Percentiles rank a stretch among this genome's conserved stretches.
These are phyloP conservation scores for Diaporthe eres DNA, from an alignment of 2,329 filamentous ascomycete species.

Conservation along the genomic window DNA sequence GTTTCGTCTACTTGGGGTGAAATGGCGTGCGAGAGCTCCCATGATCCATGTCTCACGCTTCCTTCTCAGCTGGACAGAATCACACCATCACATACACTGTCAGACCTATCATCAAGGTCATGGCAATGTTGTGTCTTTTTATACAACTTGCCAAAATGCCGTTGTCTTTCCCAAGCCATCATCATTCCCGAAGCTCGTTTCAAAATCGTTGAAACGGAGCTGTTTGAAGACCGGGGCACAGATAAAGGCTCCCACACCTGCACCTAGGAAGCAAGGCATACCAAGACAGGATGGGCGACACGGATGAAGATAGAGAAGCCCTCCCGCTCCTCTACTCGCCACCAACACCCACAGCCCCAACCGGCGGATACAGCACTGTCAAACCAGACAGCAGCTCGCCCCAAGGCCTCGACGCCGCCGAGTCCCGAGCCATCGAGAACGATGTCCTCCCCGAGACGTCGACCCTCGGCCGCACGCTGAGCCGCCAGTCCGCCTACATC, in stretches of 20 bases:
- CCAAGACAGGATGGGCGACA: neutral
- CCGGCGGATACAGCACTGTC: neutral
- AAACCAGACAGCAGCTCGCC: neutral
- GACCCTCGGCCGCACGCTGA: conserved; percentile 70
- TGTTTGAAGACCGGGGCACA: too few relatives aligned
- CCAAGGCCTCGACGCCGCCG: neutral
- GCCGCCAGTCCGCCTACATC: conserved; percentile 73
- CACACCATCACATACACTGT: neutral
- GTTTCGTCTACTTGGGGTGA: conserved; percentile 16
- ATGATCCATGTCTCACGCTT: conserved; percentile 14
- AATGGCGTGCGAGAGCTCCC: conserved; percentile 19
- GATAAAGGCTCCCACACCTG: too few relatives aligned
- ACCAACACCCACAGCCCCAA: neutral
- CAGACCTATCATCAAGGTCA: neutral
- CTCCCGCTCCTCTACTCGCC: conserved; percentile 14
- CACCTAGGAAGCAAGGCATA: neutral
- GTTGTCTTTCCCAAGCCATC: too few relatives aligned
- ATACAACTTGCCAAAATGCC: neutral
- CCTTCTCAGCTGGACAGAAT: conserved; percentile 4
- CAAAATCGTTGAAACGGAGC: neutral
- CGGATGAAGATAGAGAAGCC: conserved; percentile 7
- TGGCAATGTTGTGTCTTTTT: neutral
- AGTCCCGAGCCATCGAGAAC: conserved; percentile 61
- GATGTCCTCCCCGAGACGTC: conserved; percentile 72
- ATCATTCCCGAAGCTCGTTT: neutral